These are phyloP conservation scores for Fusarium anthophilum DNA, from an alignment of 2,329 filamentous ascomycete genomes.

Conservation along the genomic window DNA sequence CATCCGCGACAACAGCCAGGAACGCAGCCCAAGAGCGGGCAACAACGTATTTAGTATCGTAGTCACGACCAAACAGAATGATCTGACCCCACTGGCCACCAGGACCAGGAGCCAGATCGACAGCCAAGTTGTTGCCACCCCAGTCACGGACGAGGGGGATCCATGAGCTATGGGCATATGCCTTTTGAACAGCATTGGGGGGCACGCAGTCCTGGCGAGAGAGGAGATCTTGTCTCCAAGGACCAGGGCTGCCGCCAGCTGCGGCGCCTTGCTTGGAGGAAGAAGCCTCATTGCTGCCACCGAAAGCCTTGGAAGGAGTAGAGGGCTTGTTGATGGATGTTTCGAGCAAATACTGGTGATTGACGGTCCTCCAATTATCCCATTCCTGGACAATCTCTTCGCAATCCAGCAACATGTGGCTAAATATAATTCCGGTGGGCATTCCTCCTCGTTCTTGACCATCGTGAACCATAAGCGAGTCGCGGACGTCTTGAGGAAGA, in stretches of 20 bases:
- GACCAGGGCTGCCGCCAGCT: slow-evolving; percentile 66
- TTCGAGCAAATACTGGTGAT: slow-evolving; percentile 83
- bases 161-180: slow-evolving; percentile 93
- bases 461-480: slow-evolving; percentile 90
- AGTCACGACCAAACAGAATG: slow-evolving; percentile 96
- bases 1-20: slow-evolving; percentile 86
- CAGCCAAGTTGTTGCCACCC: slow-evolving; percentile 97
- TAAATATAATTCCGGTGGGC: slow-evolving; percentile 92
- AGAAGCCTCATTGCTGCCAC: slow-evolving; percentile 72
- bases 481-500: slow-evolving; percentile 89
- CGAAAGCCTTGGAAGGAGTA: slow-evolving; percentile 76
- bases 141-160: slow-evolving; percentile 96
- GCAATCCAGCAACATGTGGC: slow-evolving; percentile 95
- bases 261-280: slow-evolving; percentile 68
- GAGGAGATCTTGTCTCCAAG: slow-evolving; percentile 86
- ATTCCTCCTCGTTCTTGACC: slow-evolving; percentile 94
- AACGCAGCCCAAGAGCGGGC: slow-evolving; percentile 92
- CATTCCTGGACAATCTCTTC: slow-evolving; percentile 98
- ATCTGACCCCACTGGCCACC: slow-evolving; percentile 94
- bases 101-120: slow-evolving; percentile 91
- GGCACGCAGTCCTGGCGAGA: slow-evolving; percentile 89
- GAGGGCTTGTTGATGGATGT: slow-evolving; percentile 67
- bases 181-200: slow-evolving; percentile 85
- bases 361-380: slow-evolving; percentile 95
- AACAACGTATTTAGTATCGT: slow-evolving; percentile 97